A percentile compares a stretch with the other conserved stretches of the same genome.
Evolutionary conservation across 345 rosid species (phyloP).

Genomic region (Syzygium oleosum): DNA sequence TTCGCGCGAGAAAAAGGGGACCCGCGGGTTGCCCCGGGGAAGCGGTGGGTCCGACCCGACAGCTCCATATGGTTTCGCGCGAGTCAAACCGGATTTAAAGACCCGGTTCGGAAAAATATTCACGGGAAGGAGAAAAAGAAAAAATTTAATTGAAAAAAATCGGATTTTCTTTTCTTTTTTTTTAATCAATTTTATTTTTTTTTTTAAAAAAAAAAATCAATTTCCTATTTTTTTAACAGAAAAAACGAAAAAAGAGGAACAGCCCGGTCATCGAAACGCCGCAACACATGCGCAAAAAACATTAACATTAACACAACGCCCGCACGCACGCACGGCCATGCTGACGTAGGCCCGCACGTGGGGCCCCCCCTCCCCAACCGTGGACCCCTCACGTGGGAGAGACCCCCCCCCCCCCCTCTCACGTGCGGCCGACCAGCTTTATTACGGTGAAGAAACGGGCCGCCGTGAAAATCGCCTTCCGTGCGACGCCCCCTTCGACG

Average conservation of each 20-base stretch:
- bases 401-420: background rate
- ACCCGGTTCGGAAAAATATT: background rate
- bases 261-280: slow-evolving; percentile 39
- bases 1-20: background rate
- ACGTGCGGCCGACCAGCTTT: background rate
- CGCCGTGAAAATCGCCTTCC: background rate
- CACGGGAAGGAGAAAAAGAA: background rate
- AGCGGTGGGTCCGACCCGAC: slow-evolving; percentile 12
- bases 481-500: background rate
- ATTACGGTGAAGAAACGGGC: background rate
- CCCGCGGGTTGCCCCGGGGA: too few relatives aligned
- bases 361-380: background rate
- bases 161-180: too few relatives aligned
- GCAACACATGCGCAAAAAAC: slow-evolving; percentile 20
- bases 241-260: background rate
- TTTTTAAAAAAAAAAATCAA: background rate
- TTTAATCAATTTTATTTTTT: too few relatives aligned
- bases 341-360: background rate
- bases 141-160: too few relatives aligned
- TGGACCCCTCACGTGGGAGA: background rate
- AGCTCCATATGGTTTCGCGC: background rate
- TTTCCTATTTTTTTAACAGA: background rate
- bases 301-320: background rate
- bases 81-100: slow-evolving; percentile 14
- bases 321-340: background rate